phyloP scores from a whole-genome alignment of 2,329 filamentous ascomycete genomes.

The Exophiala oligosperma region DNA sequence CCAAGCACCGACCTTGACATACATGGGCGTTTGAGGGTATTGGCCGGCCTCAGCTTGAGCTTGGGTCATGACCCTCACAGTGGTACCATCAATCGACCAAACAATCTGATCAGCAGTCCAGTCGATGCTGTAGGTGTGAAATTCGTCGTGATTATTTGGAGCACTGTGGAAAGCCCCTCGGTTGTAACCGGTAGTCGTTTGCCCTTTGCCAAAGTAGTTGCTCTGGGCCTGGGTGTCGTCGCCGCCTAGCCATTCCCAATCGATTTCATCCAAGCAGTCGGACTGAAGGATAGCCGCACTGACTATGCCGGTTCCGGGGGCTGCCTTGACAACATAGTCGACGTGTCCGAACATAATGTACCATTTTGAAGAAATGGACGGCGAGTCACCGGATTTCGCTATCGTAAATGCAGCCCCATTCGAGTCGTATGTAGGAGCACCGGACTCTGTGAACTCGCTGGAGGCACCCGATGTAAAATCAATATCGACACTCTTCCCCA shows the following conservation, averaged over 20 bases:
- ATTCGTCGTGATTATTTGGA: constrained; percentile 54
- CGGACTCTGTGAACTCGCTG: constrained; percentile 72
- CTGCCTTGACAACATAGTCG: constrained; percentile 79
- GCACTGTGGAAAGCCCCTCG: constrained; percentile 77
- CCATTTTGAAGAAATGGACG: constrained; percentile 84
- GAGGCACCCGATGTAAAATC: constrained; percentile 80
- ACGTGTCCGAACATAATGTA: constrained; percentile 99
- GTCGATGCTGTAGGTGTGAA: constrained; percentile 56
- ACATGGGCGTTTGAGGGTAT: constrained; percentile 74
- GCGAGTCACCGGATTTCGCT: constrained; percentile 73
- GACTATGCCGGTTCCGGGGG: constrained; percentile 87
- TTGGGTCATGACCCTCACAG: constrained; percentile 63
- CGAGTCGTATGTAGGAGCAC: constrained; percentile 69
- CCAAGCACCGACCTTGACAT: constrained; percentile 69
- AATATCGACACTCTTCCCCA: constrained; percentile 78
- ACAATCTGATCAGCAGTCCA: constrained; percentile 65
- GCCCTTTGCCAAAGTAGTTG: constrained; percentile 96
- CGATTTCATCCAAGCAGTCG: constrained; percentile 91
- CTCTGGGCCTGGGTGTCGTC: constrained; percentile 78
- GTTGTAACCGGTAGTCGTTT: constrained; percentile 75
- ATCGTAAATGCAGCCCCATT: constrained; percentile 84
- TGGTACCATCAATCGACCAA: constrained; percentile 64
- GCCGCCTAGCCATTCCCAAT: constrained; percentile 92
- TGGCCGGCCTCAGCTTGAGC: constrained; percentile 59
- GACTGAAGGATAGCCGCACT: constrained; percentile 90